Evolutionary conservation across 495 filamentous ascomycete genomes (phyloP).

Genomic region (Aspergillus steynii): DNA sequence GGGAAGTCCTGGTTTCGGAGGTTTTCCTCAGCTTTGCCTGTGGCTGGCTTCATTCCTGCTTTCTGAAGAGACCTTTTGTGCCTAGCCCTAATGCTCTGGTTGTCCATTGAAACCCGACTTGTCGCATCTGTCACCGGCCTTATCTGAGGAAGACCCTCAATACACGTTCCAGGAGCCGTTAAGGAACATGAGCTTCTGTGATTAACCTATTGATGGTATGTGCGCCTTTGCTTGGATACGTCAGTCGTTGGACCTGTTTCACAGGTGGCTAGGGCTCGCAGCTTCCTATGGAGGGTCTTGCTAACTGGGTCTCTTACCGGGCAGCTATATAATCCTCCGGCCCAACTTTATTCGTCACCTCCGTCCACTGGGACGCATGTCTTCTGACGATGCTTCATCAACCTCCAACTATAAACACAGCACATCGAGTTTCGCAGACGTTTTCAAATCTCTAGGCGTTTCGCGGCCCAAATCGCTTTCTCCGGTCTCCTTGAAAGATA

Average conservation of each 20-base stretch:
- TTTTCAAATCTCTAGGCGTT: constrained; percentile 47
- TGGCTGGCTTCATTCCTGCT: background rate
- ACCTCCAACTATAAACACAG: constrained; percentile 38
- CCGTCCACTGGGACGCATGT: constrained; percentile 46
- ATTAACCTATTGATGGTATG: constrained; percentile 19
- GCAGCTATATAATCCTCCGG: constrained; percentile 21
- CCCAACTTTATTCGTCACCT: constrained; percentile 17
- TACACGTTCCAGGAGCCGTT: constrained; percentile 12
- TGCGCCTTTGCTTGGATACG: background rate
- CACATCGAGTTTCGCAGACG: constrained; percentile 46
- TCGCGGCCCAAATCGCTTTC: constrained; percentile 43
- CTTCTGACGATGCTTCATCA: constrained; percentile 47
- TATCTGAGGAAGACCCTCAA: constrained; percentile 15
- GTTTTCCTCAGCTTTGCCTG: background rate
- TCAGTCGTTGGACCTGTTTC: background rate
- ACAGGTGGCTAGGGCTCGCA: background rate
- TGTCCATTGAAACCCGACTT: background rate
- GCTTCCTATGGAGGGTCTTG: constrained; percentile 7
- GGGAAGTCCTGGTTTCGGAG: background rate
- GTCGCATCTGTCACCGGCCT: background rate
- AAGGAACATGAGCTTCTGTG: constrained; percentile 8
- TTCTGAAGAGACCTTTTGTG: background rate
- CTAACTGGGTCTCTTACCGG: constrained; percentile 15
- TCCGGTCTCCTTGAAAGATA: constrained; percentile 38
- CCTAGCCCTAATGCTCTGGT: background rate